Conservation (phyloP, 805 yeast genomes). For the Barnettozyma californica region DNA sequence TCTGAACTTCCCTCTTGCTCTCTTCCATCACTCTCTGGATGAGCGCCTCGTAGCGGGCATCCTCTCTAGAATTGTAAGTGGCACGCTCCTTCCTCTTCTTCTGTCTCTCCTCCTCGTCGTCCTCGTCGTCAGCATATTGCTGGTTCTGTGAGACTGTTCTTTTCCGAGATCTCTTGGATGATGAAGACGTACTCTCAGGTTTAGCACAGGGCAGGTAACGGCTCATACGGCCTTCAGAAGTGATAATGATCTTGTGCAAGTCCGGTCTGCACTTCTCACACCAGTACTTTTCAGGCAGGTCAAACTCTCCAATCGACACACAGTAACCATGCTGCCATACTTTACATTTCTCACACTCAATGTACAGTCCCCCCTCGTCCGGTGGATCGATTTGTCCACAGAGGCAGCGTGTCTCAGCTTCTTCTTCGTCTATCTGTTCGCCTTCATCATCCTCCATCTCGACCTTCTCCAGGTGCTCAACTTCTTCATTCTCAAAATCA, state of each 20-base stretch:
- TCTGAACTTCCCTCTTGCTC: slow-evolving; percentile 32
- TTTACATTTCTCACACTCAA: slow-evolving; percentile 84
- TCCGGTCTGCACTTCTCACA: slow-evolving; percentile 91
- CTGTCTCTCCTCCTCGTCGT: slow-evolving; percentile 10
- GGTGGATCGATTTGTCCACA: slow-evolving; percentile 41
- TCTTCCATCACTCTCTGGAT: slow-evolving; percentile 37
- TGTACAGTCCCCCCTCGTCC: slow-evolving; percentile 56
- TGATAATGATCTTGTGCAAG: slow-evolving; percentile 53
- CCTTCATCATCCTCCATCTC: slow-evolving; percentile 16
- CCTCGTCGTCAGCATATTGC: slow-evolving; percentile 8
- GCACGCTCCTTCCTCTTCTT: slow-evolving; percentile 32
- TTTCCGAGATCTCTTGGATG: slow-evolving; percentile 23
- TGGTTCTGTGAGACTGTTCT: slow-evolving; percentile 8
- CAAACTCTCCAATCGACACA: slow-evolving; percentile 61
- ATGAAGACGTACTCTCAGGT: slow-evolving; percentile 11
- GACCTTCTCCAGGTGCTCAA: slow-evolving; percentile 3
- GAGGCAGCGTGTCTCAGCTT: slow-evolving; percentile 40
- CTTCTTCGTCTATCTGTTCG: slow-evolving; percentile 33
- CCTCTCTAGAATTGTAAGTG: slow-evolving; percentile 36
- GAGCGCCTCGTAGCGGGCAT: slow-evolving; percentile 38
- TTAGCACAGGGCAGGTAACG: slow-evolving; percentile 43
- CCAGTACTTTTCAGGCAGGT: slow-evolving; percentile 90
- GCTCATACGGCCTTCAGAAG: slow-evolving; percentile 43
- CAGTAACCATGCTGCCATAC: slow-evolving; percentile 99
- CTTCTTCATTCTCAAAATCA: slow-evolving; percentile 7